Conservation (phyloP, 2,329 filamentous ascomycete species). For the Trichoderma arundinaceum region DNA sequence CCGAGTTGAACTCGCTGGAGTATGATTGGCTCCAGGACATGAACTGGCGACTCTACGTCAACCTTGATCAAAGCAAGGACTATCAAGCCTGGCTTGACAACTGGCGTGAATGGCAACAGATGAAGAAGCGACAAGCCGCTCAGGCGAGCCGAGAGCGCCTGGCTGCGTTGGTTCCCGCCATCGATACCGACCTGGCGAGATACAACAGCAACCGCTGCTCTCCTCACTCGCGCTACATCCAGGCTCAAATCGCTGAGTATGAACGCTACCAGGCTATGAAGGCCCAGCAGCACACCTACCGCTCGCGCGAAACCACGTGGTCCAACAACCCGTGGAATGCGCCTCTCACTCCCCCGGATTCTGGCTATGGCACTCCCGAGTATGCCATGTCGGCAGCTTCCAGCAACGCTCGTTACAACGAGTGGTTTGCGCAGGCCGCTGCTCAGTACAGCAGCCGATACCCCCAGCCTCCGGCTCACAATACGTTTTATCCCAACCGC, state of each 20-base stretch:
- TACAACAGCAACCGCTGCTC: constrained; percentile 49
- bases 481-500: constrained; percentile 50
- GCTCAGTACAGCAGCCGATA: constrained; percentile 54
- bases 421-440: constrained; percentile 59
- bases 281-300: constrained; percentile 48
- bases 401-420: constrained; percentile 61
- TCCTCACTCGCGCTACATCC: constrained; percentile 54
- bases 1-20: constrained; percentile 84
- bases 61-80: constrained; percentile 76
- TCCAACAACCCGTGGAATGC: constrained; percentile 53
- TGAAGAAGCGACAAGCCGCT: constrained; percentile 59
- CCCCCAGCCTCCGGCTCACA: constrained; percentile 50
- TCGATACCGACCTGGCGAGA: constrained; percentile 52
- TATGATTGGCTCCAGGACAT: constrained; percentile 86
- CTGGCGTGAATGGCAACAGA: constrained; percentile 63
- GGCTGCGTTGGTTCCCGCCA: constrained; percentile 54
- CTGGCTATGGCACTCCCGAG: constrained; percentile 66
- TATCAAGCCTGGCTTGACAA: constrained; percentile 67
- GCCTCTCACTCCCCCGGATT: constrained; percentile 64
- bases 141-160: constrained; percentile 58
- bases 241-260: constrained; percentile 62
- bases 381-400: constrained; percentile 62
- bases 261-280: constrained; percentile 56
- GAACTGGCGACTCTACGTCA: constrained; percentile 84
- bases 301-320: constrained; percentile 53